Evolutionary conservation across 352 stramenopile species (phyloP), one percentile per base, ranked within the genome.

Genomic region (Phytophthora colocasiae): DNA sequence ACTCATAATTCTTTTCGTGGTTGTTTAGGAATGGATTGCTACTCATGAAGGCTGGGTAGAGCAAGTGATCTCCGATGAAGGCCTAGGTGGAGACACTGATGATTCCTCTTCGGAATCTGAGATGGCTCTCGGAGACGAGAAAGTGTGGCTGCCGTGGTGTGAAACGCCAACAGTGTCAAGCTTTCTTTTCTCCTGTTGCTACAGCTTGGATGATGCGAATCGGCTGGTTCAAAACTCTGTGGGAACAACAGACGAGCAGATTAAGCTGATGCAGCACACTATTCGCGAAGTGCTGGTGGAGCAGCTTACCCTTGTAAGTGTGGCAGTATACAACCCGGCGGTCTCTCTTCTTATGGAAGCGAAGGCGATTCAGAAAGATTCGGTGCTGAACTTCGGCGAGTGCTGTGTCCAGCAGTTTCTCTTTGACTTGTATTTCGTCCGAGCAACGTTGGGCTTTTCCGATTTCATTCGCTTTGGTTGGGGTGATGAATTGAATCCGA

Each of bases 391-490:
- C 46, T 95, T 96, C 63, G 89, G 89, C 27, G 84, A 96, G 66
- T 93, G 75, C 50, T 94, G 84, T 56, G 83, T 92, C 52, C 76
- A 91, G 55, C 89, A 96, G 70, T 93, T 93, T 56, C 73, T 96
- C 7, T 96, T 96, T 51, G 89, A 96, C 56, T 88, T 96, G 81
- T 95, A 96, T 63, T 96, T 95, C 67, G 83, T 96, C 32, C 89
- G 89, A 6, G 85, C 88, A 12, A 92, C 85, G 12, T 72, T 95
- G 22, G 89, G 89, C 9, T 93, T 93, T 57, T 92, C 83, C 7
- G 87, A 93, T 55, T 96, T 96, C 44, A 80, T 94, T 59, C 89
- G 89, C 24, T 96, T 96, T 60, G 89, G 87, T 32, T 96, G 89
- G 89, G 86, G 89, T 24, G 89, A 96, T 49, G 85, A 94, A 17